A percentile compares a stretch with the other conserved stretches of the same genome.
These are phyloP conservation scores for Aspergillus affinis DNA, from an alignment of 495 filamentous ascomycete genomes.

Conservation along the genomic window DNA sequence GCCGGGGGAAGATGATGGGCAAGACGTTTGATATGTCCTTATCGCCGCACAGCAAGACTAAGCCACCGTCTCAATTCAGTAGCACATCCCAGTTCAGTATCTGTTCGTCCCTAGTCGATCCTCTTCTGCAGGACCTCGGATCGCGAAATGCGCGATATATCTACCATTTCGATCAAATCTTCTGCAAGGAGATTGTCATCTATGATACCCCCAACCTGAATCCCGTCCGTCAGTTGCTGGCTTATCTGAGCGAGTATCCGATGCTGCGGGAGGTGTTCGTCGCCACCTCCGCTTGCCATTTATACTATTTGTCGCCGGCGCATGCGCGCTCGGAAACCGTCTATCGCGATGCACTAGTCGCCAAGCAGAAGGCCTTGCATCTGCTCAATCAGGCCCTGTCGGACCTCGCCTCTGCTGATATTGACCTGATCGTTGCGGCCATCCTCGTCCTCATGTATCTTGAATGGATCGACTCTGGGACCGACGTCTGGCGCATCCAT, in stretches of 20 bases:
- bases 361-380: background rate
- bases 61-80: background rate
- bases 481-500: conserved; percentile 2
- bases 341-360: background rate
- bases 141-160: background rate
- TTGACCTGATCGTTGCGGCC: conserved; percentile 2
- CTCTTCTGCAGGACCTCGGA: background rate
- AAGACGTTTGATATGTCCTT: conserved; percentile 5
- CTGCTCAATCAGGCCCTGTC: background rate
- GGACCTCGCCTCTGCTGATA: background rate
- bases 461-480: conserved; percentile 3
- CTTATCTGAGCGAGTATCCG: background rate
- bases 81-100: background rate
- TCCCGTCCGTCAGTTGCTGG: background rate
- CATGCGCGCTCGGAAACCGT: background rate
- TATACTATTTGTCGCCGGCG: background rate
- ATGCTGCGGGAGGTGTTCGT: conserved; percentile 2
- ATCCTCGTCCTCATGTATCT: conserved; percentile 7
- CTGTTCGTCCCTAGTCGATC: background rate
- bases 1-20: conserved; percentile 14
- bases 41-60: background rate
- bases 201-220: conserved; percentile 5
- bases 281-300: conserved; percentile 5
- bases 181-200: conserved; percentile 9
- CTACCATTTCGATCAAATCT: background rate